A percentile compares a stretch with the other conserved stretches of the same genome.
Conservation (phyloP, 352 stramenopile species). For the Globisporangium recalcitrans region DNA sequence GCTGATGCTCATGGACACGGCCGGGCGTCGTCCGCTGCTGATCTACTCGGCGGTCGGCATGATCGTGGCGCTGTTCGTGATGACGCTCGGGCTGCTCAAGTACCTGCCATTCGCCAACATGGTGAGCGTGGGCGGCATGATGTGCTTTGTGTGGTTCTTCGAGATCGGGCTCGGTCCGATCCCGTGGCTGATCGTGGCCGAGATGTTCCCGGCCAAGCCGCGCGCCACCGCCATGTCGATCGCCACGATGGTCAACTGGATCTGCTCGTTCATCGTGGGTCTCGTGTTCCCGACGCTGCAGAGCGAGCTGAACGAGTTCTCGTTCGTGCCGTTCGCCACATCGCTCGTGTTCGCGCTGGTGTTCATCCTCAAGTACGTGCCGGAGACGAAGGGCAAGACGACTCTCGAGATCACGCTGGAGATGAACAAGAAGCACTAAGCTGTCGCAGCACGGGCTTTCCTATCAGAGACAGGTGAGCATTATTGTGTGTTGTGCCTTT, state of each 20-base stretch:
- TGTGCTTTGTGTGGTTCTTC: conserved; percentile 77
- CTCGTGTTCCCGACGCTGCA: conserved; percentile 92
- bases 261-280: conserved; percentile 93
- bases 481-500: neutral
- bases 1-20: conserved; percentile 72
- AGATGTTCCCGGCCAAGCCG: conserved; percentile 95
- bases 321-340: conserved; percentile 87
- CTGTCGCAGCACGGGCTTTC: neutral
- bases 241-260: conserved; percentile 94
- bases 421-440: conserved; percentile 28
- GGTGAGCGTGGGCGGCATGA: conserved; percentile 51
- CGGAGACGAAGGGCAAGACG: conserved; percentile 89
- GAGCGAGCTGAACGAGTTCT: conserved; percentile 74
- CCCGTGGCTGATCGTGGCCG: conserved; percentile 94
- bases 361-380: conserved; percentile 83
- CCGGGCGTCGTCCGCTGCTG: conserved; percentile 54
- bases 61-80: conserved; percentile 59
- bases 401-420: conserved; percentile 67
- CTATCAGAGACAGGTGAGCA: neutral
- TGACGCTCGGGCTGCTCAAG: conserved; percentile 65
- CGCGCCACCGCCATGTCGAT: conserved; percentile 88
- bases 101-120: conserved; percentile 61
- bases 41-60: conserved; percentile 69
- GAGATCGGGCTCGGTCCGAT: conserved; percentile 86
- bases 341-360: conserved; percentile 69